These are phyloP conservation scores for Phoenix dactylifera DNA, from an alignment of 176 grass and related monocot genomes.

Conservation along the genomic window DNA sequence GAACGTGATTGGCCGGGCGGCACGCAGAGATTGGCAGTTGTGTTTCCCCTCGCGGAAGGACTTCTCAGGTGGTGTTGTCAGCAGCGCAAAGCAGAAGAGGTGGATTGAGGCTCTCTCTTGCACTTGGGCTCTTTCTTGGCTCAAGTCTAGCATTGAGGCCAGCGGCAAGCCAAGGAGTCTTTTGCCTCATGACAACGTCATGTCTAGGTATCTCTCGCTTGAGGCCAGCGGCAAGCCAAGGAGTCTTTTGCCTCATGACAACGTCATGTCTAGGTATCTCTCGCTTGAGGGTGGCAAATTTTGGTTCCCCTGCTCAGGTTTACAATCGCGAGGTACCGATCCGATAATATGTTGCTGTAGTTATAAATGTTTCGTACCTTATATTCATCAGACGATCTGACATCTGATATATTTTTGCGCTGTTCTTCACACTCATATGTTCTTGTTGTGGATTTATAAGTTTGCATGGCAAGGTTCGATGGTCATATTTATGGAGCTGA, in stretches of 20 bases:
- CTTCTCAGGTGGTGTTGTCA: constrained; percentile 1
- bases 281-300: constrained; percentile 67
- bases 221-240: no score
- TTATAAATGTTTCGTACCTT: no score
- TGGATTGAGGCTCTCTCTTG: constrained; percentile 59
- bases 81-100: constrained; percentile 29
- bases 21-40: constrained; percentile 42
- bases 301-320: constrained; percentile 93
- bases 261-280: no score
- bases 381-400: no score
- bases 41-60: constrained; percentile 36
- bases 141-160: constrained; percentile 26
- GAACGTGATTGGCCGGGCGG: constrained; percentile 44
- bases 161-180: constrained; percentile 12
- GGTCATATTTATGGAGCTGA: no score
- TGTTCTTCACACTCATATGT: no score
- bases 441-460: no score
- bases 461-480: no score
- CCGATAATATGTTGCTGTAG: no score
- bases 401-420: no score
- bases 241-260: no score
- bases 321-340: constrained; percentile 92
- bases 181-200: constrained; percentile 45
- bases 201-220: no score
- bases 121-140: constrained; percentile 70